These are phyloP conservation scores for Firmiana major DNA, from an alignment of 345 rosid genomes.

Conservation along the genomic window DNA sequence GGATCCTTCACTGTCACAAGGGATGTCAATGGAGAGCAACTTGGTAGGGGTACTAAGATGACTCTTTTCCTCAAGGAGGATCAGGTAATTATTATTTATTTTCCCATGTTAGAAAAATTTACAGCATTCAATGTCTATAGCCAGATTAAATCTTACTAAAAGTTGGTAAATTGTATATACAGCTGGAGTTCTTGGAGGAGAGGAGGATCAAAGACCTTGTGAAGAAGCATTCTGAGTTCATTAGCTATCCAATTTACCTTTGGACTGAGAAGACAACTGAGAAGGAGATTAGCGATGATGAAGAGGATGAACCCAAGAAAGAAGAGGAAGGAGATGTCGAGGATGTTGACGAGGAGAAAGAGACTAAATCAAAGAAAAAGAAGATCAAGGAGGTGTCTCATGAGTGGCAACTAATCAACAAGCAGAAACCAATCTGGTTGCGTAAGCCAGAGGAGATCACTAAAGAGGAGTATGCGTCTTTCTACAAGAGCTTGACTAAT, in stretches of 20 bases:
- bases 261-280: conserved; percentile 91
- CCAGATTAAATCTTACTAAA: not conserved
- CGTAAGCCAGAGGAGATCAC: conserved; percentile 88
- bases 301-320: conserved; percentile 67
- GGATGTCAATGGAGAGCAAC: conserved; percentile 67
- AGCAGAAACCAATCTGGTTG: conserved; percentile 90
- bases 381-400: conserved; percentile 86
- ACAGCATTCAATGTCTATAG: not conserved
- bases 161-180: not conserved
- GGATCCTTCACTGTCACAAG: conserved; percentile 84
- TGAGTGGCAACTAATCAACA: conserved; percentile 85
- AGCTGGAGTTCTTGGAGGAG: conserved; percentile 85
- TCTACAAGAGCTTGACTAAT: conserved; percentile 82
- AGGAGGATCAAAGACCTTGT: conserved; percentile 90
- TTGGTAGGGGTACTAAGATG: conserved; percentile 88
- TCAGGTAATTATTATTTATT: conserved; percentile 38
- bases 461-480: conserved; percentile 80
- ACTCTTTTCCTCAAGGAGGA: conserved; percentile 80
- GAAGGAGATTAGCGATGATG: conserved; percentile 85
- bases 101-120: too few relatives aligned
- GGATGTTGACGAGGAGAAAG: conserved; percentile 80
- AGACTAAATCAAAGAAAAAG: conserved; percentile 68
- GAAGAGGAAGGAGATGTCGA: conserved; percentile 75
- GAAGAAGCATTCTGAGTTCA: conserved; percentile 91
- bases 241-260: conserved; percentile 77